Base-by-base conservation (phyloP, 805 yeast species). In the Yamadazyma takamatsuzukensis region DNA sequence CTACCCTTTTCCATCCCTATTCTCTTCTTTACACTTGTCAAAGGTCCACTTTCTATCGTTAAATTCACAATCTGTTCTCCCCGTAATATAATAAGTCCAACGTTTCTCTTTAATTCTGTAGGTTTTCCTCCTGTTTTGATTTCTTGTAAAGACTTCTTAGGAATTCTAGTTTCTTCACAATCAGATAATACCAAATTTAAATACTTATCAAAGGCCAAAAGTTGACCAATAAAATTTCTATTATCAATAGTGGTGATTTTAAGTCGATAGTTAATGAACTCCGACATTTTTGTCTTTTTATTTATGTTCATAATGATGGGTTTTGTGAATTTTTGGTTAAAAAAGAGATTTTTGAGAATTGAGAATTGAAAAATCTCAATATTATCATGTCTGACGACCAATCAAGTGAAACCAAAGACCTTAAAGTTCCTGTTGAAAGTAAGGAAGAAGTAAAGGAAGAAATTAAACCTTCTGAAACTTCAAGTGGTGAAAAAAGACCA, bases 171-270 rank as follows among this genome's bases (percentile, higher is more conserved):
- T 53, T 90, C 98, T 48, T 85, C 88, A 25, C 93, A 76, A 43
- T 89, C 93, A 9, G 83, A 72, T 19, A 90, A 62, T 10, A 93
- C 95, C 12, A 90, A 53, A 56, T 90, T 90, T 81, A 89, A 80
- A 53, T 82, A 83, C 51, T 81, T 81, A 56, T 93, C 98, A 55
- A 86, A 90, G 6, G 97, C 88, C 41, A 89, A 59, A 33, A 90
- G 69, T 41, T 78, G 80, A 2, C 98, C 98, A 5, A 79, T 68
- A 43, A 84, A 76, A 27, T 77, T 80, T 26, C 94, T 71, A 4
- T 83, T 80, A 59, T 90, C 97, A n/a, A 76, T 56, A 1, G 90
- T 76, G 18, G 80, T 69, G 15, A 87, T 83, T 34, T 81, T 74
- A 33, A 93, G 75, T 37, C 85, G 72, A 60, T 76, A 83, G 48